Evolutionary conservation across 106 monocot species (phyloP).

Genomic region (Iris macrosiphon): DNA sequence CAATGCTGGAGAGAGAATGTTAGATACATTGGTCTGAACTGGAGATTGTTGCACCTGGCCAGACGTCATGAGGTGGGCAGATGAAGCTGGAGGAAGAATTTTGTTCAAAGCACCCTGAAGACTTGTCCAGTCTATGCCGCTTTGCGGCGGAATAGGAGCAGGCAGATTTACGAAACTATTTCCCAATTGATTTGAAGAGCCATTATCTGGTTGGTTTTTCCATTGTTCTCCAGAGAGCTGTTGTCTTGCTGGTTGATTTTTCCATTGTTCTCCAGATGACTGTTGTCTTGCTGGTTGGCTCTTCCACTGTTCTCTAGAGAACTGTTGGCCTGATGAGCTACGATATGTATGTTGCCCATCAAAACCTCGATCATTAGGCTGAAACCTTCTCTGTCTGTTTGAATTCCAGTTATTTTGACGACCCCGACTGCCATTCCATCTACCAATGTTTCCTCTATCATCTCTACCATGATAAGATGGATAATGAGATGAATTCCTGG

Average conservation of each 20-base stretch:
- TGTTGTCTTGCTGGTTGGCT: constrained; percentile 14
- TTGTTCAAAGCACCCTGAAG: constrained; percentile 11
- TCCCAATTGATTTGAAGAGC: constrained; percentile 16
- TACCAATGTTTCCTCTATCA: constrained; percentile 11
- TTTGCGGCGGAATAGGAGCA: constrained; percentile 14
- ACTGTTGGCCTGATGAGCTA: constrained; percentile 16
- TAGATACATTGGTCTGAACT: background rate
- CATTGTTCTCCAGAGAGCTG: constrained; percentile 8
- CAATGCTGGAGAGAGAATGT: background rate
- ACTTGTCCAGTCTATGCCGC: constrained; percentile 3
- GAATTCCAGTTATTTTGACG: constrained; percentile 11
- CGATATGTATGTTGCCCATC: constrained; percentile 16
- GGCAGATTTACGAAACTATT: constrained; percentile 4
- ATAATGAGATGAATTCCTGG: constrained; percentile 4
- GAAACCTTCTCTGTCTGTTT: constrained; percentile 6
- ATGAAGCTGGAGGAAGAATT: background rate
- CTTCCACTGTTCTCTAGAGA: constrained; percentile 7
- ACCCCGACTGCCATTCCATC: constrained; percentile 13
- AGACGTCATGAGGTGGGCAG: constrained; percentile 4
- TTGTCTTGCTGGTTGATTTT: constrained; percentile 12
- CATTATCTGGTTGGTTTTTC: constrained; percentile 18
- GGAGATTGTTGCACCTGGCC: background rate
- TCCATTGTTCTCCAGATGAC: constrained; percentile 7
- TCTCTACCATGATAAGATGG: constrained; percentile 18
- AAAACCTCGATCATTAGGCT: constrained; percentile 9